Percentiles rank a stretch among this genome's conserved stretches.
phyloP scores from a whole-genome alignment of 805 yeast genomes.

The Hemisphaericaspora nanyangensis region DNA sequence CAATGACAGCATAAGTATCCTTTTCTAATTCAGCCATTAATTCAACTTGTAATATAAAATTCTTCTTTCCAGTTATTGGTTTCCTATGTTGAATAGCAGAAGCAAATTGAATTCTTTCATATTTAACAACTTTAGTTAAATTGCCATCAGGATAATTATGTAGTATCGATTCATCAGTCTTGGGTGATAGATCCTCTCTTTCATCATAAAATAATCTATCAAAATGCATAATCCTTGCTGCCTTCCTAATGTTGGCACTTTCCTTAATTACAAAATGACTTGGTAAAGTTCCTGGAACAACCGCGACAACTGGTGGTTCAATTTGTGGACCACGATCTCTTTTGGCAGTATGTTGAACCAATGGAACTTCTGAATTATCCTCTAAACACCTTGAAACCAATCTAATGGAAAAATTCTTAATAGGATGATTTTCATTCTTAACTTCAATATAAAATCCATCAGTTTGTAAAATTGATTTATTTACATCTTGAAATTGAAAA shows the following conservation, averaged over 20 bases:
- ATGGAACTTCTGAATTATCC: conserved; percentile 40
- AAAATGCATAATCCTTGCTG: conserved; percentile 47
- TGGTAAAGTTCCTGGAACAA: conserved; percentile 57
- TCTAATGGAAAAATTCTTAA: conserved; percentile 47
- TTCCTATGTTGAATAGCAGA: conserved; percentile 47
- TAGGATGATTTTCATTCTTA: conserved; percentile 14
- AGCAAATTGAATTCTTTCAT: conserved; percentile 66
- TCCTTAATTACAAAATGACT: conserved; percentile 52
- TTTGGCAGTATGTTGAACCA: conserved; percentile 72
- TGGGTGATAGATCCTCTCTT: conserved; percentile 7
- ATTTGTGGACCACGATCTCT: conserved; percentile 70
- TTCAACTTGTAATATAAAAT: conserved; percentile 50
- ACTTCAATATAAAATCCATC: conserved; percentile 25
- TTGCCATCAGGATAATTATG: conserved; percentile 45
- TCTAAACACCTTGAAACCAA: conserved; percentile 53
- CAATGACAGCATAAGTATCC: conserved; percentile 27
- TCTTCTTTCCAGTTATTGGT: conserved; percentile 41
- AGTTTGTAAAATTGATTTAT: conserved; percentile 11
- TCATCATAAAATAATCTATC: conserved; percentile 48
- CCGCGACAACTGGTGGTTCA: conserved; percentile 51
- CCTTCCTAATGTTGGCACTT: conserved; percentile 60
- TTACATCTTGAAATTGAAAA: conserved; percentile 33
- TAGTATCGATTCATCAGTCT: conserved; percentile 20
- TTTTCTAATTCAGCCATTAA: conserved; percentile 43
- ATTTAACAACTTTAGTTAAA: conserved; percentile 57